Base-by-base conservation (phyloP, 2,329 filamentous ascomycete species). In the Lasiodiplodia citricola region DNA sequence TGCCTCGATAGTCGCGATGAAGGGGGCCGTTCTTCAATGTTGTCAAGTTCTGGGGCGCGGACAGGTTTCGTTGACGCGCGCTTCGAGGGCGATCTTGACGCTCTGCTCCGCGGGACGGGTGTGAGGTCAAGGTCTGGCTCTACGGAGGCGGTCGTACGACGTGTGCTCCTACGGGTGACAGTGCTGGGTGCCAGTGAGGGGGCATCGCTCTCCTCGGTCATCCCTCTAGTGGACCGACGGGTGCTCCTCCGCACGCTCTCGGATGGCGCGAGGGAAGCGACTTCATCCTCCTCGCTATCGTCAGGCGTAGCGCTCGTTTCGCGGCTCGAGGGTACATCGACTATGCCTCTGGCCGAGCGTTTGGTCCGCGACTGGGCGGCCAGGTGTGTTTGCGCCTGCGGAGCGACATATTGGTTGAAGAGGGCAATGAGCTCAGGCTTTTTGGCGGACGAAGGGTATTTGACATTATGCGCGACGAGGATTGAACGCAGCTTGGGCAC, bases 401-500 rank as follows among this genome's bases (percentile, higher is more conserved):
- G 92, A 4, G 92, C 82, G 35, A 99, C 87, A 71, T 96, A 84
- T 38, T 91, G 85, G 76, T 91, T 90, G 80, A 99, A 94, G 57
- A 98, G 88, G 8, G 92, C 89, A 70, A 99, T 86, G 25, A 99
- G 88, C 76, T 97, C 91, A 0, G 89, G 84, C 83, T 99, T 99
- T 83, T 98, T 99, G 14, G 96, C 94, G 4, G 90, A 94, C 0
- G 93, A 90, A 5, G 94, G 91, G 78, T 97, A 98, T 47, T 89
- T 83, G 75, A 98, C 85, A 77, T 94, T 92, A 82, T 99, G 93
- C 72, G 90, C 91, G 75, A 98, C 92, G 69, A 99, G 88, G 72
- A 98, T 96, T 60, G 92, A 95, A 75, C 96, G 92, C 74, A 99
- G 85, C 56, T 92, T 91, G 35, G 96, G 94, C 62, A 98, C 90